Evolutionary conservation across 2,329 filamentous ascomycete species (phyloP), one percentile per base, ranked within the genome.

Genomic region (Eutypa lata): DNA sequence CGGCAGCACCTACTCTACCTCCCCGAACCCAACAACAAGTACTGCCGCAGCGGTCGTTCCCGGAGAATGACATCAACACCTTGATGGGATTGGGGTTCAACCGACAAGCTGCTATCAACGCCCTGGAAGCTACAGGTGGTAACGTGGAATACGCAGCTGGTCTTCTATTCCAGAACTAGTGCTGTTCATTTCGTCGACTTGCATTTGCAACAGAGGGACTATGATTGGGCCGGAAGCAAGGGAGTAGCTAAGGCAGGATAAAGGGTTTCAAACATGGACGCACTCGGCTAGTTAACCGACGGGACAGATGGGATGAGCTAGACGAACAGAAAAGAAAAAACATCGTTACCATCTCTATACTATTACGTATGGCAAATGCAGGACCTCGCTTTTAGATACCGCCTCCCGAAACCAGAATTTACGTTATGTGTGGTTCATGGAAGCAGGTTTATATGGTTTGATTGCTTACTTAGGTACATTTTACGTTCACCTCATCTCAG

Each of bases 111-210:
- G 93, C 92, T 1, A 79, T 94, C 49, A 84, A 88, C 54, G 91
- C 92, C 2, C 76, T 99, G 49, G 84, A 91, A 64, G 90, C 90
- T 28, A 89, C 90, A 16, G 86, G 86, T 19, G 93, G 94, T 19
- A 90, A 97, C 65, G 83, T 97, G 7, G 90, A 97, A 57, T 84
- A 87, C 58, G 93, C 93, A n/a, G 92, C 91, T 46, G 86, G 88
- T 47, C 78, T 96, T 57, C 80, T 97, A 49, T 90, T 86, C 61
- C 75, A 80, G 54, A 73, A 74, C 47, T 78, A 66, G 57, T 50
- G 31, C 13, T 18, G 24, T n/a, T 13, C 14, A 48, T 22, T 38
- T 38, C n/a, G 38, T 22, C 13, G 28, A 53, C 46, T 55, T 51
- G 53, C 45, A 53, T 53, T 57, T 50, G 18, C n/a, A 42, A 42